Percentiles rank a stretch among this genome's conserved stretches.
Evolutionary conservation across 2,329 filamentous ascomycete species (phyloP).

Genomic region (Didymellaceae sp.): DNA sequence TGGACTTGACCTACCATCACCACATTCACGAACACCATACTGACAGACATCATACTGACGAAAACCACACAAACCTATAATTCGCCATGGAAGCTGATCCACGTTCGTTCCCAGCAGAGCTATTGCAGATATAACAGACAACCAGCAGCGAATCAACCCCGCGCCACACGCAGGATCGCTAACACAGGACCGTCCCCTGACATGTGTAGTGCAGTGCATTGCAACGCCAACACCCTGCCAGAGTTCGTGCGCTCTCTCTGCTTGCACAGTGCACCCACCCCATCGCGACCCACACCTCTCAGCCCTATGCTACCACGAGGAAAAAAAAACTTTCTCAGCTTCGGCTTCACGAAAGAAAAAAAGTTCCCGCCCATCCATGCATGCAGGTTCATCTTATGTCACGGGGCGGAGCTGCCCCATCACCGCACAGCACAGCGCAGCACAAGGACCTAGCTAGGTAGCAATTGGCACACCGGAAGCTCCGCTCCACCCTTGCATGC

Average conservation of each 20-base stretch:
- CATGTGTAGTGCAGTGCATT: neutral
- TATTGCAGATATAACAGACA: too few species aligned
- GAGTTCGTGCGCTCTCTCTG: neutral
- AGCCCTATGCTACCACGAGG: neutral
- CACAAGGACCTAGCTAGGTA: too few species aligned
- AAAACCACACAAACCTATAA: neutral
- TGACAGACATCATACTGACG: neutral
- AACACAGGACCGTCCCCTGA: constrained; percentile 16
- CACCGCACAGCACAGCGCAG: constrained; percentile 14
- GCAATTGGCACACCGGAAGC: neutral
- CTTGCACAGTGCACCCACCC: neutral
- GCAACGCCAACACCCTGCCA: too few species aligned
- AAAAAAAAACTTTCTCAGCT: too few species aligned
- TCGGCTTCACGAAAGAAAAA: too few species aligned
- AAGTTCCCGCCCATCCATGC: too few species aligned
- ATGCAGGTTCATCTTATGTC: constrained; percentile 8
- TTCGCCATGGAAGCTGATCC: neutral
- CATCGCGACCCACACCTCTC: neutral
- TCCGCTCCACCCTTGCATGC: neutral
- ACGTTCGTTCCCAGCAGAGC: neutral
- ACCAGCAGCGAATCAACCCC: constrained; percentile 20
- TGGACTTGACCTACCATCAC: too few species aligned
- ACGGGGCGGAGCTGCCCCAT: constrained; percentile 5
- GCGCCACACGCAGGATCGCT: constrained; percentile 22
- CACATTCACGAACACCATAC: neutral